These are phyloP conservation scores for Sporothrix euskadiensis DNA, from an alignment of 2,329 filamentous ascomycete species.

Conservation along the genomic window DNA sequence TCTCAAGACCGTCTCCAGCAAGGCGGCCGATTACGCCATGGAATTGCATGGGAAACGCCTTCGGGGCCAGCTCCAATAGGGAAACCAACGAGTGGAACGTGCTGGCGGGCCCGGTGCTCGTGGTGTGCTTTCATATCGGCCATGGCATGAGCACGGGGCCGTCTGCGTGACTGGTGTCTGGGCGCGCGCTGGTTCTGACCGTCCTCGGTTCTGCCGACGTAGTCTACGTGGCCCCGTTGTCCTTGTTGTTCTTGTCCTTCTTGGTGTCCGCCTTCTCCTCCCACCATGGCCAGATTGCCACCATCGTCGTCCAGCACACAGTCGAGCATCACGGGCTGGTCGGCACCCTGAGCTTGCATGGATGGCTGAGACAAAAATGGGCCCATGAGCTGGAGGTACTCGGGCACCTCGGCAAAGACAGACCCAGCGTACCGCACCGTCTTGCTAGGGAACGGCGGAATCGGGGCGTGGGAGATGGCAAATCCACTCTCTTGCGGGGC, in stretches of 20 bases:
- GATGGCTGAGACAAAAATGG: conserved; percentile 21
- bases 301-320: neutral
- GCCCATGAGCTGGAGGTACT: conserved; percentile 26
- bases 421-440: conserved; percentile 23
- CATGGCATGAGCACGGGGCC: neutral
- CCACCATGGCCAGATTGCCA: neutral
- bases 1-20: conserved; percentile 20
- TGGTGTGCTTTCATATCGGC: neutral
- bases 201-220: neutral
- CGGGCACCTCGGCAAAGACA: conserved; percentile 29
- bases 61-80: conserved; percentile 49
- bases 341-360: neutral
- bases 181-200: neutral
- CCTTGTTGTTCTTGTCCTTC: neutral
- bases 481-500: too few species aligned
- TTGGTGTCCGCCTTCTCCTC: neutral
- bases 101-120: neutral
- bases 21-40: conserved; percentile 21
- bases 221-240: neutral
- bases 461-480: neutral
- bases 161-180: neutral
- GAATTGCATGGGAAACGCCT: conserved; percentile 27
- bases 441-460: neutral
- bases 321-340: conserved; percentile 15
- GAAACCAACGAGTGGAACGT: conserved; percentile 39